A percentile compares a stretch with the other conserved stretches of the same genome.
Conservation (phyloP, 176 grass and related monocot species). For the Saccharum officinarum region DNA sequence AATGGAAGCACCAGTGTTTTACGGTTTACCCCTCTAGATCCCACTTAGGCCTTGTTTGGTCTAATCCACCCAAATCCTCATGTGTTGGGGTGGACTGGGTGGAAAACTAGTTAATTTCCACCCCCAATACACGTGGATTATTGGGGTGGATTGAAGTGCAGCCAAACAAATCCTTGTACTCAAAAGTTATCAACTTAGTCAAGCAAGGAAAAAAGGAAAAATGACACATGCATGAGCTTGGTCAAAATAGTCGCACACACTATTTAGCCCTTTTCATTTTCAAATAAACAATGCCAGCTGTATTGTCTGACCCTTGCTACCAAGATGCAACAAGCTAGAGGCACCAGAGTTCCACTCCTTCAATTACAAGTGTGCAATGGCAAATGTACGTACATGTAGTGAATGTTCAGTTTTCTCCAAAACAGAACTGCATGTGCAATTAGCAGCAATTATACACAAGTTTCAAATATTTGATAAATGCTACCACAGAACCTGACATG, state of each 20-base stretch:
- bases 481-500: background rate
- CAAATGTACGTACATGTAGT: background rate
- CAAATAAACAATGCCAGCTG: background rate
- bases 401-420: background rate
- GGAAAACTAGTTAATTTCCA: no score
- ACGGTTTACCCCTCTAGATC: background rate
- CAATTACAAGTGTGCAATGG: background rate
- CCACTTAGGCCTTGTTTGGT: background rate
- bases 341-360: background rate
- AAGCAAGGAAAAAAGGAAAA: background rate
- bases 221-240: background rate
- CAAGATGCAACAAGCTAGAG: slow-evolving; percentile 13
- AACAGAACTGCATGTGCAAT: background rate
- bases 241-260: background rate
- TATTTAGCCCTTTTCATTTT: background rate
- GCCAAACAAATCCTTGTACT: background rate
- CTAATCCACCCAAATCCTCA: no score
- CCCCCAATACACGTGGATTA: background rate
- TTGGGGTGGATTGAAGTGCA: background rate
- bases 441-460: background rate
- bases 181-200: background rate
- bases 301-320: background rate
- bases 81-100: no score
- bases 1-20: background rate
- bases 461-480: slow-evolving; percentile 12